Base-by-base conservation (phyloP, 768 basidiomycete genomes). In the Suillus fuscotomentosus region DNA sequence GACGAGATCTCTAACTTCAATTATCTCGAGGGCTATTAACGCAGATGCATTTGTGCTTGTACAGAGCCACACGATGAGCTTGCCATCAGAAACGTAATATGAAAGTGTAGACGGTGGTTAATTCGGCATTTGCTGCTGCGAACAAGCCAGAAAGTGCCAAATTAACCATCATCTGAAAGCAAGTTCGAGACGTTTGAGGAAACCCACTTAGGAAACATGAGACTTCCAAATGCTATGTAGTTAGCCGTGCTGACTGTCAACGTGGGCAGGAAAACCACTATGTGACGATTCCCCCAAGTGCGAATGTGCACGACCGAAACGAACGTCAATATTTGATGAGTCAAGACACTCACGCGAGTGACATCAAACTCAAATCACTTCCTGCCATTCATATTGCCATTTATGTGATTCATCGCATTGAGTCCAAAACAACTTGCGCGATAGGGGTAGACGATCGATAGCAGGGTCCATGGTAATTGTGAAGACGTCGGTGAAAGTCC, bases 221-320 rank as follows among this genome's bases (percentile, higher is more conserved):
- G 27, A 15, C 17, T 15, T 17, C 27, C 8, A 24, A 17, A 31
- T 20, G 51, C 17, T 20, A 31, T 17, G 1, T 31, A 20, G 5
- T 5, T 20, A 54, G 27, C 20, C 20, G 17, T 20, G 48, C 51
- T 53, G 27, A 31, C 9, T 31, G 10, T 34, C 10, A 34, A 17
- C 31, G 34, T 20, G 17, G 10, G 31, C 51, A 34, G 31, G 34
- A 53, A 34, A 5, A 34, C 17, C 51, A 38, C 10, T 38, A 22
- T 48, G 17, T 3, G 10, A 20, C 31, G 2, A 20, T 17, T 20
- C 20, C 51, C 31, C 31, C 17, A 53, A 53, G 15, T 10, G 15
- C 31, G 27, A 17, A 31, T 31, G 9, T 17, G 51, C 3, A 15
- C 24, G 24, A 90, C 93, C 66, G 79, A 83, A 31, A 77, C 97